phyloP scores from a whole-genome alignment of 169 alveolate genomes.

The Theileria parva region DNA sequence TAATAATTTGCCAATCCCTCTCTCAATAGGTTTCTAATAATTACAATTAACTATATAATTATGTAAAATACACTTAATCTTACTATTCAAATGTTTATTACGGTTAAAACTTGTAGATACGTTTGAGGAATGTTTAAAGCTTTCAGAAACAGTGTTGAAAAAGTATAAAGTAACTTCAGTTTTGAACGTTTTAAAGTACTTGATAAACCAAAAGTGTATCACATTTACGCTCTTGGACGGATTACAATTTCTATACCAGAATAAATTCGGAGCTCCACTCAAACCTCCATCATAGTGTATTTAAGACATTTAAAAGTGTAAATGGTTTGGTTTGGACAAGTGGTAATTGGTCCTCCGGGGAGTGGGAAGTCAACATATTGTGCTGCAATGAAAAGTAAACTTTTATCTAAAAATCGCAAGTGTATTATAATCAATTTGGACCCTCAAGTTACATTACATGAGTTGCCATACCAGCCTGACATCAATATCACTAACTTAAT shows the following conservation, averaged over 20 bases:
- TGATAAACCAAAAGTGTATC: conserved; percentile 38
- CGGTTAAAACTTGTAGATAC: conserved; percentile 25
- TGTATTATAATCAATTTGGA: conserved; percentile 86
- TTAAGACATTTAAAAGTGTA: neutral
- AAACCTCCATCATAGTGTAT: neutral
- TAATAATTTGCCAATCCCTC: conserved; percentile 38
- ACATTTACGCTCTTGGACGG: conserved; percentile 50
- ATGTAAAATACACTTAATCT: neutral
- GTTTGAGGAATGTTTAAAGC: conserved; percentile 29
- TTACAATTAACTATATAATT: neutral
- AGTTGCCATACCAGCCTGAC: conserved; percentile 82
- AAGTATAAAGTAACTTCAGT: conserved; percentile 29
- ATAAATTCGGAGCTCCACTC: conserved; percentile 39
- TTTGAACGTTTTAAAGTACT: conserved; percentile 23
- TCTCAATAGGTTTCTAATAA: conserved; percentile 35
- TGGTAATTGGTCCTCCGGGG: conserved; percentile 94
- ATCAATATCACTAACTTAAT: conserved; percentile 89
- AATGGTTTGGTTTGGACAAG: conserved; percentile 83
- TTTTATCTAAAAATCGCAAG: conserved; percentile 76
- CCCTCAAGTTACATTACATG: conserved; percentile 87
- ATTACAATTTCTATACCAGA: conserved; percentile 45
- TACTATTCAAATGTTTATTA: neutral
- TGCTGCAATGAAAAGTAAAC: conserved; percentile 86
- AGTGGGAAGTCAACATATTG: conserved; percentile 93
- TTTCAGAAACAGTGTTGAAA: neutral